Conservation (phyloP, 768 basidiomycete species). For the Suillus variegatus region DNA sequence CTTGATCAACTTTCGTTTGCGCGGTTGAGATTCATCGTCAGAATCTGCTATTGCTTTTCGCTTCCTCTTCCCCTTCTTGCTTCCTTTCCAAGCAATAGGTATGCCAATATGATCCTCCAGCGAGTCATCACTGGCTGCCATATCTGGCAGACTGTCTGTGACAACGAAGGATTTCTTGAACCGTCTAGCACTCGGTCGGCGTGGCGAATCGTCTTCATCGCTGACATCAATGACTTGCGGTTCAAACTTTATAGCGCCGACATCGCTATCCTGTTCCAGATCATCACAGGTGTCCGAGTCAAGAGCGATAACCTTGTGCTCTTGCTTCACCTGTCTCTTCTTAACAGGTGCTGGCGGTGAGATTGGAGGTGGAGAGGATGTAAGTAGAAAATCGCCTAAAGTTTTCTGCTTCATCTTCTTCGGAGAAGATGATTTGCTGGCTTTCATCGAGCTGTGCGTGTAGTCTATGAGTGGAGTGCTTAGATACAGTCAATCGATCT, state of each 20-base stretch:
- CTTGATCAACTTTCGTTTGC: constrained; percentile 44
- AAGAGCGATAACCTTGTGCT: constrained; percentile 14
- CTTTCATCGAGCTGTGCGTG: constrained; percentile 16
- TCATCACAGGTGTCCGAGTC: constrained; percentile 23
- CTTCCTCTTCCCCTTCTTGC: constrained; percentile 22
- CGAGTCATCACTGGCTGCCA: constrained; percentile 24
- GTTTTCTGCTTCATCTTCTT: constrained; percentile 45
- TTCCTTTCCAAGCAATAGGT: constrained; percentile 23
- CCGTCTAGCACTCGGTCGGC: constrained; percentile 21
- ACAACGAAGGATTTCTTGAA: constrained; percentile 15
- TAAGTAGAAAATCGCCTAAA: constrained; percentile 36
- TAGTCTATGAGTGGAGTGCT: neutral
- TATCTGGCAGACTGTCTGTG: constrained; percentile 16
- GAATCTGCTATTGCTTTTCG: constrained; percentile 25
- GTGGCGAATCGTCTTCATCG: constrained; percentile 28
- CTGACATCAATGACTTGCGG: constrained; percentile 26
- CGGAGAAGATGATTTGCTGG: constrained; percentile 16
- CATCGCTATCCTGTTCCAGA: constrained; percentile 41
- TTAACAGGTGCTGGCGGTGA: constrained; percentile 15
- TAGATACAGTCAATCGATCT: neutral
- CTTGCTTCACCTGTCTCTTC: constrained; percentile 17
- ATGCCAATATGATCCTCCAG: constrained; percentile 18
- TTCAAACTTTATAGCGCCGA: constrained; percentile 55
- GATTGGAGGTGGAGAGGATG: constrained; percentile 30
- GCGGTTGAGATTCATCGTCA: constrained; percentile 38